Evolutionary conservation across 192 early-diverging fungal genomes (phyloP).

Genomic region (Linnemannia zychae): DNA sequence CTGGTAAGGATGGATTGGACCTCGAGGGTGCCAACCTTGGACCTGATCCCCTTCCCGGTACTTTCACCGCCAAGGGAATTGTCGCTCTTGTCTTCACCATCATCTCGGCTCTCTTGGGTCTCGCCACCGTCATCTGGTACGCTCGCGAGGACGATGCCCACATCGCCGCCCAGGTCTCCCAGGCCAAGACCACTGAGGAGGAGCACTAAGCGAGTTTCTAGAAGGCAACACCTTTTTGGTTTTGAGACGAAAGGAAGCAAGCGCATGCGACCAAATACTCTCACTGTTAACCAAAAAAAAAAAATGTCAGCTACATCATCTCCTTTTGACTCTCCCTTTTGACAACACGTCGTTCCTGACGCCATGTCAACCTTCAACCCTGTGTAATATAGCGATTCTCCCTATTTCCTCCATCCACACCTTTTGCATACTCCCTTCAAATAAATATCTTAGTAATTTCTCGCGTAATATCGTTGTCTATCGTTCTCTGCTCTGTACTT

Average conservation of each 20-base stretch:
- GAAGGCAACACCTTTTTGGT: background rate
- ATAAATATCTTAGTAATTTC: constrained; percentile 9
- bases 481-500: background rate
- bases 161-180: constrained; percentile 35
- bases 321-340: background rate
- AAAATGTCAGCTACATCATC: background rate
- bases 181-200: constrained; percentile 43
- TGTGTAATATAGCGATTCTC: constrained; percentile 44
- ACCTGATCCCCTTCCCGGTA: constrained; percentile 65
- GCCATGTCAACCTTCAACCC: background rate
- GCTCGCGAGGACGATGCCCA: constrained; percentile 57
- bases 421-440: constrained; percentile 10
- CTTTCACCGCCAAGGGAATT: constrained; percentile 77
- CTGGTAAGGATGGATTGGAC: constrained; percentile 77
- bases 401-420: constrained; percentile 1
- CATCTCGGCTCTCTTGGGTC: constrained; percentile 80
- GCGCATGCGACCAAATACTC: constrained; percentile 35
- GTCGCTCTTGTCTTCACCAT: constrained; percentile 79
- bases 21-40: constrained; percentile 69
- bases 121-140: constrained; percentile 84
- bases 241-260: constrained; percentile 31
- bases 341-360: constrained; percentile 1
- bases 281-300: background rate
- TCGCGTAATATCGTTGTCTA: background rate
- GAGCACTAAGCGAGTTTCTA: constrained; percentile 27